These are phyloP conservation scores for Pichia cabralensis DNA, from an alignment of 805 yeast species.

Conservation along the genomic window DNA sequence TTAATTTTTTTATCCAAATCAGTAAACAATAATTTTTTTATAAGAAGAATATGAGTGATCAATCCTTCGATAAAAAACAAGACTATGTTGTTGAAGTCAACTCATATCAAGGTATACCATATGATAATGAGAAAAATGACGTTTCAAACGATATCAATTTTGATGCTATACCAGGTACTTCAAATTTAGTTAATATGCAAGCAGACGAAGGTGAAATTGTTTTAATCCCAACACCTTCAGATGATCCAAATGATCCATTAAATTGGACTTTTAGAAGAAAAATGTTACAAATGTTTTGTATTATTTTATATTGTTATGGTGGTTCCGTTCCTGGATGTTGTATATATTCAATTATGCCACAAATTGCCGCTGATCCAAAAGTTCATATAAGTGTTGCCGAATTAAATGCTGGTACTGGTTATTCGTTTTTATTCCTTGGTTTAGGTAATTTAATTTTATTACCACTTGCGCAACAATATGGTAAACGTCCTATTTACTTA, in stretches of 20 bases:
- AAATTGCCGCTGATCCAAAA: conserved; percentile 23
- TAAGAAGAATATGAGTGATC: no score
- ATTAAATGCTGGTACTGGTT: conserved; percentile 30
- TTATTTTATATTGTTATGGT: conserved; percentile 28
- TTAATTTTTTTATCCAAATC: no score
- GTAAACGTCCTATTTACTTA: conserved; percentile 29
- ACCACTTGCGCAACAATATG: conserved; percentile 31
- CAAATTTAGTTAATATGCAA: conserved; percentile 37
- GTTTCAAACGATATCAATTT: no score
- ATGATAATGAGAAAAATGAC: no score
- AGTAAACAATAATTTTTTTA: no score
- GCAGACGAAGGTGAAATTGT: conserved; percentile 27
- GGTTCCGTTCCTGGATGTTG: conserved; percentile 19
- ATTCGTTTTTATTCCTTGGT: conserved; percentile 32
- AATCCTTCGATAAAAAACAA: no score
- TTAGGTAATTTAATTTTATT: conserved; percentile 28
- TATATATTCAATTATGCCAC: conserved; percentile 16
- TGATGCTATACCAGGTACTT: conserved; percentile 40
- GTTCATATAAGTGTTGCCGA: conserved; percentile 19
- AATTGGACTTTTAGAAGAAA: conserved; percentile 49
- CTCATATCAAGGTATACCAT: no score
- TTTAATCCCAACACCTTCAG: conserved; percentile 56
- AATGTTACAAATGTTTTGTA: conserved; percentile 34
- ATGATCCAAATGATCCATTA: conserved; percentile 61
- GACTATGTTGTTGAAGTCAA: no score